Evolutionary conservation across 2,329 filamentous ascomycete genomes (phyloP).

Genomic region (Tothia fuscella): DNA sequence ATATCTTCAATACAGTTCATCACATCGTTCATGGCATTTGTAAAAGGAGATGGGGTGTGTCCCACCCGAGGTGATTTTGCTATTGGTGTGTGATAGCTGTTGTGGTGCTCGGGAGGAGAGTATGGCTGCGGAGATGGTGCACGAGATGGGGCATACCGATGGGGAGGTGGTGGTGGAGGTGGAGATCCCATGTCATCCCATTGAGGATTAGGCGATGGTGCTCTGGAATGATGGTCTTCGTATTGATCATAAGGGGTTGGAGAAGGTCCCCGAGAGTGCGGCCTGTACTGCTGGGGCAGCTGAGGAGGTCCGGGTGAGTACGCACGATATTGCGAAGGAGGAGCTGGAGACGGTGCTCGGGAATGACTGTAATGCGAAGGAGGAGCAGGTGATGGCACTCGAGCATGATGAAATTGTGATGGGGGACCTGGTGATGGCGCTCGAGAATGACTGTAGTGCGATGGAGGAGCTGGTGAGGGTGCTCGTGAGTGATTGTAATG

Average conservation of each 20-base stretch:
- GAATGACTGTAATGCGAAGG: conserved; percentile 20
- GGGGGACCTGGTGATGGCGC: conserved; percentile 15
- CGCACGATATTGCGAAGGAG: conserved; percentile 7
- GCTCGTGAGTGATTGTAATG: conserved; percentile 20
- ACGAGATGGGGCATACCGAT: conserved; percentile 43
- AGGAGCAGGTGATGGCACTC: conserved; percentile 17
- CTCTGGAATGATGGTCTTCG: conserved; percentile 18
- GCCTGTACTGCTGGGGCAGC: neutral
- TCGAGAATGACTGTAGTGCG: conserved; percentile 11
- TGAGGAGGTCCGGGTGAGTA: conserved; percentile 9
- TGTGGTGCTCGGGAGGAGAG: conserved; percentile 42
- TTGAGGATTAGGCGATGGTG: conserved; percentile 23
- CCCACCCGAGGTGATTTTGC: conserved; percentile 37
- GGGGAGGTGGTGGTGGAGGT: conserved; percentile 74
- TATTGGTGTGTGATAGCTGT: conserved; percentile 23
- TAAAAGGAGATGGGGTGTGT: conserved; percentile 78
- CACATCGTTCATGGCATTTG: conserved; percentile 95
- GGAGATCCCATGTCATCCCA: conserved; percentile 50
- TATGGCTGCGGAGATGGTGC: conserved; percentile 39
- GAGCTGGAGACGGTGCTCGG: conserved; percentile 12
- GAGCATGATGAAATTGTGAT: conserved; percentile 10
- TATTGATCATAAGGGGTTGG: conserved; percentile 13
- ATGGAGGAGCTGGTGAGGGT: conserved; percentile 22
- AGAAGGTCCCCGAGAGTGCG: conserved; percentile 6
- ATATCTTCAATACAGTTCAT: conserved; percentile 91